Percentiles rank a stretch among this genome's conserved stretches.
phyloP scores from a whole-genome alignment of 441 rosid genomes.

The Oxalis stricta region DNA sequence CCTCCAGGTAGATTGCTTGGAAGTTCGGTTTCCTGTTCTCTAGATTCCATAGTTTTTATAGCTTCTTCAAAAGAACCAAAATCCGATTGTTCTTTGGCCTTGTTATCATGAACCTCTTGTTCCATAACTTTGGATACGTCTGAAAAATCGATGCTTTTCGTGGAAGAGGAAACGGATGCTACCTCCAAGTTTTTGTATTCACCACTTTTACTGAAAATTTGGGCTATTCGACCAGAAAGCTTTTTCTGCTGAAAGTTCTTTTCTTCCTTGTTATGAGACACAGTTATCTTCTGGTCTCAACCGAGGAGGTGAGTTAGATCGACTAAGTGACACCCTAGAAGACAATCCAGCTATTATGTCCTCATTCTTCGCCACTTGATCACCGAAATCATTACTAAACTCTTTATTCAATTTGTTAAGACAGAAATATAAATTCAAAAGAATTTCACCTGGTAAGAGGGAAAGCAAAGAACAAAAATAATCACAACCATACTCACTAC shows the following conservation, averaged over 20 bases:
- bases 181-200: slow-evolving; percentile 43
- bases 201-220: slow-evolving; percentile 56
- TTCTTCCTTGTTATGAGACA: slow-evolving; percentile 30
- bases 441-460: slow-evolving; percentile 63
- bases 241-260: slow-evolving; percentile 34
- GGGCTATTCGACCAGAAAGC: slow-evolving; percentile 59
- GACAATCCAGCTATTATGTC: slow-evolving; percentile 28
- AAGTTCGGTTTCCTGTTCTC: slow-evolving; percentile 44
- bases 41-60: slow-evolving; percentile 49
- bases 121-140: slow-evolving; percentile 32
- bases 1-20: slow-evolving; percentile 79
- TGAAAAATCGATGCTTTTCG: slow-evolving; percentile 28
- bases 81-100: slow-evolving; percentile 36
- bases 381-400: slow-evolving; percentile 13
- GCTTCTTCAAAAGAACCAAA: slow-evolving; percentile 46
- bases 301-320: slow-evolving; percentile 29
- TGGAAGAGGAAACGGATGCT: slow-evolving; percentile 12
- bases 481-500: neutral
- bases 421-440: slow-evolving; percentile 43
- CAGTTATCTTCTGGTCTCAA: slow-evolving; percentile 35
- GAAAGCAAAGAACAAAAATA: neutral
- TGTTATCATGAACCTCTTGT: slow-evolving; percentile 24
- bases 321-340: slow-evolving; percentile 19
- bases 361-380: slow-evolving; percentile 19
- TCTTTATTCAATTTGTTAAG: slow-evolving; percentile 42